Evolutionary conservation across 352 stramenopile genomes (phyloP), one percentile per base, ranked within the genome.

Genomic region (Phytophthora megakarya): DNA sequence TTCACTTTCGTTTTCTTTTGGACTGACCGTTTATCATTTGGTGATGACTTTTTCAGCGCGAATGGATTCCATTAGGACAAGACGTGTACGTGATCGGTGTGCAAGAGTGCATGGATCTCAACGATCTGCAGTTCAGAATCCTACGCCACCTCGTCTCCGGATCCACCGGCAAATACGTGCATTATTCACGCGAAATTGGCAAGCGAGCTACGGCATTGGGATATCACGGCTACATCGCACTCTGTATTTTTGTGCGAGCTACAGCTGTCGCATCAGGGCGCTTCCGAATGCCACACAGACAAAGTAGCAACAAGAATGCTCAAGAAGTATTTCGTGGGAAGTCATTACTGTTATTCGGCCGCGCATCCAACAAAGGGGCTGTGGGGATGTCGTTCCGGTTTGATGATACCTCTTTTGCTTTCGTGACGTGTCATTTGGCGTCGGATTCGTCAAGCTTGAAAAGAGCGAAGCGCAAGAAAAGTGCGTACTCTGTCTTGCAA

Each of bases 61-160:
- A 80, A 57, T 97, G 91, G 91, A 94, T 97, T 62, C 88, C 89
- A 18, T 60, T 79, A 5, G 88, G 87, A 25, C 71, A 93, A 60
- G 88, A 97, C 43, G 75, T 97, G 0, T 97, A 97, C 40, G 87
- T 95, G 12, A 91, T 97, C 39, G 91, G 88, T n/a, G 79, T 97
- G 7, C 89, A 97, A 60, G 91, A 97, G 65, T 97, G 91, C 70
- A 92, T 97, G 77, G 75, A 94, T 43, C 70, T 96, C 37, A 72
- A 52, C 7, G 83, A 91, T 30, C 56, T 97, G 8, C 78, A 90
- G 40, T 67, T 71, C 22, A 89, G 88, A 37, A 78, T 96, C 15
- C 53, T 81, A 26, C 72, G 83, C 9, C 75, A 96, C 42, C 73
- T 93, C 33, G 68, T 81, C 15, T 55, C 70, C 0, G 76, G 68